These are phyloP conservation scores for Termitomyces heimii DNA, from an alignment of 768 basidiomycete species.

Conservation along the genomic window DNA sequence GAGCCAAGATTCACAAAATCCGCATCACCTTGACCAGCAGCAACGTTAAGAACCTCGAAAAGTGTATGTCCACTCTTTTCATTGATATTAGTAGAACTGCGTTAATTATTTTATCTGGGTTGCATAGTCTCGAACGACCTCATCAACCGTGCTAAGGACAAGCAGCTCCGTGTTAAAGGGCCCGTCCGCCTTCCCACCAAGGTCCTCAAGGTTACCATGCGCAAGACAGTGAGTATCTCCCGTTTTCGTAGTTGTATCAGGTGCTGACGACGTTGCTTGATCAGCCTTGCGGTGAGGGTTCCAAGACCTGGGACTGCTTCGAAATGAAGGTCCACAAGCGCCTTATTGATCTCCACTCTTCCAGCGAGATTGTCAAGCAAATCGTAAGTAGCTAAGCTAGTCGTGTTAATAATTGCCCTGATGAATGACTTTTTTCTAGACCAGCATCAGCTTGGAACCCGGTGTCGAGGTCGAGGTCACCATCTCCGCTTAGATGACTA, in stretches of 20 bases:
- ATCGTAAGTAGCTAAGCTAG: constrained; percentile 63
- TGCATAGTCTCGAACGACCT: constrained; percentile 84
- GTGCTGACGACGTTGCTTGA: not conserved
- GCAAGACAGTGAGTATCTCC: constrained; percentile 77
- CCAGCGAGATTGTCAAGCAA: constrained; percentile 99
- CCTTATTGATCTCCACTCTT: constrained; percentile 97
- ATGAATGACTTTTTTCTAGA: constrained; percentile 41
- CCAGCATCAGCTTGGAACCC: constrained; percentile 97
- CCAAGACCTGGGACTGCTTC: constrained; percentile 99
- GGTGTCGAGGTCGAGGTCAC: constrained; percentile 99
- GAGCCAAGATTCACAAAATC: constrained; percentile 97
- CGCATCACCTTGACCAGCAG: constrained; percentile 97
- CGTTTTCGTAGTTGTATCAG: not conserved
- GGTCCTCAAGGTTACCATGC: constrained; percentile 97
- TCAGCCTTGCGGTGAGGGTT: constrained; percentile 99
- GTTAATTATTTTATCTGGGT: not conserved
- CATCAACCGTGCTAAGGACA: constrained; percentile 99
- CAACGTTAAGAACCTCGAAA: constrained; percentile 98
- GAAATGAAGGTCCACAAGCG: constrained; percentile 99
- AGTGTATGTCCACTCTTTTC: constrained; percentile 53
- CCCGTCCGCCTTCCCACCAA: constrained; percentile 99
- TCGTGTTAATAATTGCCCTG: not conserved
- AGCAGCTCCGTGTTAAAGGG: constrained; percentile 98
- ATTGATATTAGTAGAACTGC: not conserved
- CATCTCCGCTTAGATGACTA: constrained; percentile 61